Percentiles rank a stretch among this genome's conserved stretches.
Conservation (phyloP, 106 monocot species). For the Acorus gramineus region DNA sequence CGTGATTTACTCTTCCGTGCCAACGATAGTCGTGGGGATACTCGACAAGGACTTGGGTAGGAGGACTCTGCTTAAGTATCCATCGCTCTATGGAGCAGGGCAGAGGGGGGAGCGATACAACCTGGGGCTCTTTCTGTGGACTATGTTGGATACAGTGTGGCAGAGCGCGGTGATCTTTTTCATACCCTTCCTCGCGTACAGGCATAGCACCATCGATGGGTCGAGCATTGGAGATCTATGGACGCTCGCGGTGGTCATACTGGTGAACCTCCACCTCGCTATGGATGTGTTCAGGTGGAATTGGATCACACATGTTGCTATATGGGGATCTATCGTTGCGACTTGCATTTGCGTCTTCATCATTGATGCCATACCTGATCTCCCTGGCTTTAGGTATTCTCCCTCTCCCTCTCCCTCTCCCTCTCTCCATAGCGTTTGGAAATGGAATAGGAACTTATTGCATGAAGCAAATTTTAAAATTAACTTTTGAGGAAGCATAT, state of each 20-base stretch:
- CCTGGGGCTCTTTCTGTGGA: conserved; percentile 45
- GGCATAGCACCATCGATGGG: conserved; percentile 43
- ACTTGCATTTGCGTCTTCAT: conserved; percentile 46
- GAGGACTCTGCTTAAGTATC: conserved; percentile 70
- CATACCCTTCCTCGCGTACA: conserved; percentile 55
- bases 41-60: conserved; percentile 83
- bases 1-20: conserved; percentile 62
- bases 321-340: conserved; percentile 69
- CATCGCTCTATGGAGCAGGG: conserved; percentile 77
- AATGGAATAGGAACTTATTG: no score
- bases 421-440: no score
- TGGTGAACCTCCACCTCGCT: conserved; percentile 72
- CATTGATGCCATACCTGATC: conserved; percentile 41
- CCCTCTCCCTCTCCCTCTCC: background rate
- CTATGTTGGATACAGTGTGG: conserved; percentile 79
- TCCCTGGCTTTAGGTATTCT: conserved; percentile 68
- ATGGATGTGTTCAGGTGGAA: conserved; percentile 85
- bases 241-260: conserved; percentile 56
- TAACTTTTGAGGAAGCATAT: no score
- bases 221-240: conserved; percentile 72
- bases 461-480: no score
- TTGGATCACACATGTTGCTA: conserved; percentile 51
- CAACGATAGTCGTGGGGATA: conserved; percentile 71
- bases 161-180: conserved; percentile 68
- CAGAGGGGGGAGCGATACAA: conserved; percentile 88